Evolutionary conservation across 148 eudicot species (phyloP).

Genomic region (Vaccinium myrtillus): DNA sequence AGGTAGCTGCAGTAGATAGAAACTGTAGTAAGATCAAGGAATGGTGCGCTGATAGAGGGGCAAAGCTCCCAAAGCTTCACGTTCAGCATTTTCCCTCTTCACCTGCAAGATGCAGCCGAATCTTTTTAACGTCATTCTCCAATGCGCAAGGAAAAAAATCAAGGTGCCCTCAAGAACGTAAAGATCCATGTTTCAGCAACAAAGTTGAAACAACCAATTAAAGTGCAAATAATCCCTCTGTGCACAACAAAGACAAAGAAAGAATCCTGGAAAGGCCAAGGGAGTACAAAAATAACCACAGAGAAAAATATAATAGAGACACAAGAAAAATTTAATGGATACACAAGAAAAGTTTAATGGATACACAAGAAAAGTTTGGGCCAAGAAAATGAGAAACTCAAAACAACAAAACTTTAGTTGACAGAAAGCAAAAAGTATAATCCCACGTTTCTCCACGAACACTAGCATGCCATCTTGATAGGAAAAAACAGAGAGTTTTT

Average conservation of each 20-base stretch:
- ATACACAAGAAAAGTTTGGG: neutral
- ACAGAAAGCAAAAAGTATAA: neutral
- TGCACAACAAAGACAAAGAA: neutral
- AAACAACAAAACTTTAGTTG: neutral
- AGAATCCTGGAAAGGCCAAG: neutral
- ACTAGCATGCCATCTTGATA: neutral
- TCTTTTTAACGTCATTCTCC: neutral
- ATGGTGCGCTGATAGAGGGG: conserved; percentile 52
- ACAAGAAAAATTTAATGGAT: no score
- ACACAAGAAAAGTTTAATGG: no score
- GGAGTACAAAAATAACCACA: neutral
- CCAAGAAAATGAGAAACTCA: neutral
- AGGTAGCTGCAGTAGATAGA: conserved; percentile 26
- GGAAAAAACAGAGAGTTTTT: neutral
- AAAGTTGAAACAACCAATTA: neutral
- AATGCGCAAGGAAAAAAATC: neutral
- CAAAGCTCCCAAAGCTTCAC: conserved; percentile 55
- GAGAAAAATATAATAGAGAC: no score
- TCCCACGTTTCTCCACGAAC: neutral
- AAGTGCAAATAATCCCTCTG: neutral
- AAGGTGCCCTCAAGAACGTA: neutral
- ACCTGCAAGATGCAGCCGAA: conserved; percentile 33
- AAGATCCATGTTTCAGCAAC: neutral
- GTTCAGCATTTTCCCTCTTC: conserved; percentile 47
- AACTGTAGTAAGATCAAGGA: conserved; percentile 34